A percentile compares a stretch with the other conserved stretches of the same genome.
Evolutionary conservation across 495 filamentous ascomycete genomes (phyloP).

Genomic region (Achaetomiella virescens): DNA sequence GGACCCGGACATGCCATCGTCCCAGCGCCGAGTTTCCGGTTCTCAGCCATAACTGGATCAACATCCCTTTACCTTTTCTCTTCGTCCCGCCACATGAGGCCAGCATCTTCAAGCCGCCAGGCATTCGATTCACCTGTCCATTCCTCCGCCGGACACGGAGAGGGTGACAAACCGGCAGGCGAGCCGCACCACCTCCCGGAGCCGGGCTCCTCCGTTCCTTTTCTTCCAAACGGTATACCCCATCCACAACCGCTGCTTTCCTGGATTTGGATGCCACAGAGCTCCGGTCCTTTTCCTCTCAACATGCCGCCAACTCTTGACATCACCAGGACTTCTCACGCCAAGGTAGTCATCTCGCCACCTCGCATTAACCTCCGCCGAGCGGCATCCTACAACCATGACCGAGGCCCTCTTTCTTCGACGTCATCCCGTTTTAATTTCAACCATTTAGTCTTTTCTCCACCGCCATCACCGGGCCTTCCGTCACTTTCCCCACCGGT

Average conservation of each 20-base stretch:
- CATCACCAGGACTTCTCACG: constrained; percentile 40
- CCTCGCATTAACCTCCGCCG: constrained; percentile 47
- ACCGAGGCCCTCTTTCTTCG: constrained; percentile 44
- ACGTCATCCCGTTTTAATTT: constrained; percentile 55
- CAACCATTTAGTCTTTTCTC: constrained; percentile 56
- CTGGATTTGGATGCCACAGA: not conserved
- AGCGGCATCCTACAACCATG: constrained; percentile 43
- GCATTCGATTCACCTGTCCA: not conserved
- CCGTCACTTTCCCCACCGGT: constrained; percentile 58
- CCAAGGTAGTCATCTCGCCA: constrained; percentile 45
- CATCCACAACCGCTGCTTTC: not conserved
- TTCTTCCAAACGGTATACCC: not conserved
- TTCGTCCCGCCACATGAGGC: not conserved
- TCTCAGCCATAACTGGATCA: not conserved
- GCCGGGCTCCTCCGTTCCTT: constrained; percentile 1
- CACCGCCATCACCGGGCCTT: constrained; percentile 57
- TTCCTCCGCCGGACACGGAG: not conserved
- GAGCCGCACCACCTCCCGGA: not conserved
- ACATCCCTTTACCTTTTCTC: not conserved
- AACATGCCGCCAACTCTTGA: constrained; percentile 47
- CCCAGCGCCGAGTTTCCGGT: not conserved
- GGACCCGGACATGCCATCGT: not conserved
- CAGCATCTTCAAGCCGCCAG: not conserved
- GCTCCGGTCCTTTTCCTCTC: constrained; percentile 1
- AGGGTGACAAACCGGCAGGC: not conserved